Percentiles rank a stretch among this genome's conserved stretches.
phyloP scores from a whole-genome alignment of 2,329 filamentous ascomycete genomes.

The Calonectria leucothoes region DNA sequence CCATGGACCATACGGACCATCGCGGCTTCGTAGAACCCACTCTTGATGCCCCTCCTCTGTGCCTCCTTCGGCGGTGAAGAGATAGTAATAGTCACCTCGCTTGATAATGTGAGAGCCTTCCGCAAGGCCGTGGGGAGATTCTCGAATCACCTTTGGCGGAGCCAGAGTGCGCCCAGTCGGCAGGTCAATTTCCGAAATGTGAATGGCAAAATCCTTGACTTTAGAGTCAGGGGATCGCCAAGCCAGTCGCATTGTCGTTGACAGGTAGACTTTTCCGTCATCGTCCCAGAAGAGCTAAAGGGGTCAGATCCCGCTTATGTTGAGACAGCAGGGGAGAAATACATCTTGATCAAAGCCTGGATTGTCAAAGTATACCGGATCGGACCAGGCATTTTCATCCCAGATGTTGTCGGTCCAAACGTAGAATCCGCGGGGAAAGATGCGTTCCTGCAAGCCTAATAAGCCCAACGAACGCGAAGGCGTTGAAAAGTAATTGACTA shows the following conservation, averaged over 20 bases:
- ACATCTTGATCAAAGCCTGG: constrained; percentile 64
- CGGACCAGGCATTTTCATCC: constrained; percentile 62
- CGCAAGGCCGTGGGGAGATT: constrained; percentile 53
- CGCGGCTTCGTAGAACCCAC: constrained; percentile 60
- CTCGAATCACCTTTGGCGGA: constrained; percentile 47
- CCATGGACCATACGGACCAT: constrained; percentile 60
- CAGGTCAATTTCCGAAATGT: constrained; percentile 57
- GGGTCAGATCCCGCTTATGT: neutral
- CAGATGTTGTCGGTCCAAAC: constrained; percentile 65
- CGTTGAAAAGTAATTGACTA: neutral
- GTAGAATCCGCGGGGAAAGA: constrained; percentile 66
- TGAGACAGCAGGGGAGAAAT: neutral
- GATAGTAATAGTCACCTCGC: constrained; percentile 38
- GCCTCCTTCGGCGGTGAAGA: constrained; percentile 40
- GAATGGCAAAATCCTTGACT: constrained; percentile 64
- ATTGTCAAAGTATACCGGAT: constrained; percentile 66
- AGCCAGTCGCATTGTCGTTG: constrained; percentile 51
- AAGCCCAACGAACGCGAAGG: neutral
- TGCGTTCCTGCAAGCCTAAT: constrained; percentile 46
- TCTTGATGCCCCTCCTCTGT: constrained; percentile 58
- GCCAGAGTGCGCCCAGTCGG: constrained; percentile 54
- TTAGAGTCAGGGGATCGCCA: constrained; percentile 50
- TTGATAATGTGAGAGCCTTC: constrained; percentile 51
- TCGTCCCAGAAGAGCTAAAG: constrained; percentile 59
- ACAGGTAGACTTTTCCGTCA: constrained; percentile 61